Evolutionary conservation across 441 rosid species (phyloP), one percentile per base, ranked within the genome.

Genomic region (Mallotus repandus): DNA sequence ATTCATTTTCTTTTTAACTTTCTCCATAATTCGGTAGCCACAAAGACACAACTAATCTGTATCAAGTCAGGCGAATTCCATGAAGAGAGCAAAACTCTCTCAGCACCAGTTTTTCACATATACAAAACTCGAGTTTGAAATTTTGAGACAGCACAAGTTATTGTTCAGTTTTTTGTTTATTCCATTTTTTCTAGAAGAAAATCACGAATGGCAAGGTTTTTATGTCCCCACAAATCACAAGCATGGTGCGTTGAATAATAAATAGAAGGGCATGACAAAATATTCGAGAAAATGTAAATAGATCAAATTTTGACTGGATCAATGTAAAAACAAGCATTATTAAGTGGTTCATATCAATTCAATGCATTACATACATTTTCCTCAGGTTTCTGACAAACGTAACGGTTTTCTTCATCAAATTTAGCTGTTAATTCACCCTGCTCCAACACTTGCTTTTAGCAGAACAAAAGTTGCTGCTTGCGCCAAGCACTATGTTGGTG

Each of bases 401-500:
- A 29, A 29, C 4, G 29, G 29, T 53, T 9, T 12, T 19, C 3
- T 7, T 56, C 11, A 56, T n/a, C 19, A n/a, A 9, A 9, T 5
- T 29, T 19, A 29, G 7, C n/a, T 61, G 46, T 2, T 29, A 29
- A 29, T 29, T 29, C 32, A 29, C 32, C 32, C 32, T 29, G 32
- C 32, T 29, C 32, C 2, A 29, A 29, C 32, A 29, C 32, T 29
- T 29, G 38, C 16, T 55, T 60, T 46, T 65, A 5, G 46, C 79
- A 88, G 96, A 70, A 78, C 77, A 48, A 87, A 86, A 19, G 87
- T 89, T 76, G 93, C 86, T 5, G 91, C 93, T 38, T 90, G 93
- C 68, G 88, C 92, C 4, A 91, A 91, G 89, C 93, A 91, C 55
- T 91, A 66, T 21, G 89, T 89, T 49, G 96, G 93, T 5, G 96